These are phyloP conservation scores for Sanghuangporus baumii DNA, from an alignment of 1,284 basidiomycete genomes.

Conservation along the genomic window DNA sequence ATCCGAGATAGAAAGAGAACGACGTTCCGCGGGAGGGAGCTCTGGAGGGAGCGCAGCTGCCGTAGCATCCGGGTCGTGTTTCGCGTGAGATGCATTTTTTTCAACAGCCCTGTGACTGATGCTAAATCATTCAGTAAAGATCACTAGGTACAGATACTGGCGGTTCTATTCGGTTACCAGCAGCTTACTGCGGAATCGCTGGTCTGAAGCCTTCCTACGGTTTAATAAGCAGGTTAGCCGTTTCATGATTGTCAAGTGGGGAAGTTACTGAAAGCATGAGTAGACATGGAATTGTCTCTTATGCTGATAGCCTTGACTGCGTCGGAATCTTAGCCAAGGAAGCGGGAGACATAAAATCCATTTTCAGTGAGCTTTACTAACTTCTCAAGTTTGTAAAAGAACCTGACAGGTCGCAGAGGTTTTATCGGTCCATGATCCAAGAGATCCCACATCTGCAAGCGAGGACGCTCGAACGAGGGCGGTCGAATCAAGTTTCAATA, in stretches of 20 bases:
- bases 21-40: conserved; percentile 74
- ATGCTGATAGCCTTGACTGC: conserved; percentile 92
- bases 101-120: neutral
- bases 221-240: conserved; percentile 67
- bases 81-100: conserved; percentile 45
- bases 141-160: conserved; percentile 95
- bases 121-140: conserved; percentile 34
- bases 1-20: conserved; percentile 32
- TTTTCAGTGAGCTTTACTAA: conserved; percentile 53
- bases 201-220: conserved; percentile 97
- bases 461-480: conserved; percentile 35
- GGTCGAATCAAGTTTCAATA: conserved; percentile 17
- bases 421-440: conserved; percentile 59
- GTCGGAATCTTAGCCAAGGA: conserved; percentile 76
- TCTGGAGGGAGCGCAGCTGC: conserved; percentile 83
- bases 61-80: conserved; percentile 71
- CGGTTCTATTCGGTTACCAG: conserved; percentile 89
- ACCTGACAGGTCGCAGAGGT: conserved; percentile 39
- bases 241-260: neutral
- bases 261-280: neutral
- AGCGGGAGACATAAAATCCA: conserved; percentile 41
- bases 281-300: conserved; percentile 89
- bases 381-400: neutral
- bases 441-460: conserved; percentile 75
- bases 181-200: conserved; percentile 88